Conservation (phyloP, 169 alveolate genomes). For the Plasmodium cynomolgi region DNA sequence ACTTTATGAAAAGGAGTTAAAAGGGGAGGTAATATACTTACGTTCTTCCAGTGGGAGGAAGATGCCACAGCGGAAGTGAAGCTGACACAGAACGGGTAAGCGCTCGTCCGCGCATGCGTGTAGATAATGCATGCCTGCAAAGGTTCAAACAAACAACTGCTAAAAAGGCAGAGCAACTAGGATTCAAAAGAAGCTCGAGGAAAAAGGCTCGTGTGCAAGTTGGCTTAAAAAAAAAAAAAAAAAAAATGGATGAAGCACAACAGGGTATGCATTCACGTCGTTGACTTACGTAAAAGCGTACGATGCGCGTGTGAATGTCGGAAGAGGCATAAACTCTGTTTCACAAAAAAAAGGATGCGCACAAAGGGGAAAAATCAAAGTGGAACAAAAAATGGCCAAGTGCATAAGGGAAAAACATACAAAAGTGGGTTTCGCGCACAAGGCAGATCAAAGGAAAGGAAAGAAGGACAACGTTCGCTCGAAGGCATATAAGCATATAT, state of each 20-base stretch:
- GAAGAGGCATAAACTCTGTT: neutral
- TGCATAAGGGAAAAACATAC: neutral
- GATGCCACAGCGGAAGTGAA: neutral
- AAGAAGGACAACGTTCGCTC: neutral
- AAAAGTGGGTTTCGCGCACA: neutral
- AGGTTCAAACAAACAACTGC: neutral
- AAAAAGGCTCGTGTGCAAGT: neutral
- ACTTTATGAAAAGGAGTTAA: neutral
- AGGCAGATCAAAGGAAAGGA: neutral
- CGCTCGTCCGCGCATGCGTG: neutral
- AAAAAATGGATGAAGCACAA: neutral
- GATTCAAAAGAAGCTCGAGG: neutral
- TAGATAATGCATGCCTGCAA: neutral
- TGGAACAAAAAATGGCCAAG: neutral
- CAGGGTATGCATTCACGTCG: neutral
- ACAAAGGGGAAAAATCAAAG: neutral
- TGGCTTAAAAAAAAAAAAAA: neutral
- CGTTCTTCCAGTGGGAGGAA: neutral
- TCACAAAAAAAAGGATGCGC: neutral
- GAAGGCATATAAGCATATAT: neutral
- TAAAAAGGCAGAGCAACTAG: neutral
- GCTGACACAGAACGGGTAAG: neutral
- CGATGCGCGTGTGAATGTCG: neutral
- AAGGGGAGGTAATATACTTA: neutral
- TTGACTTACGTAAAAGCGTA: neutral